Evolutionary conservation across 2,329 filamentous ascomycete species (phyloP), one percentile per base, ranked within the genome.

Genomic region (Coniochaeta prunicola): DNA sequence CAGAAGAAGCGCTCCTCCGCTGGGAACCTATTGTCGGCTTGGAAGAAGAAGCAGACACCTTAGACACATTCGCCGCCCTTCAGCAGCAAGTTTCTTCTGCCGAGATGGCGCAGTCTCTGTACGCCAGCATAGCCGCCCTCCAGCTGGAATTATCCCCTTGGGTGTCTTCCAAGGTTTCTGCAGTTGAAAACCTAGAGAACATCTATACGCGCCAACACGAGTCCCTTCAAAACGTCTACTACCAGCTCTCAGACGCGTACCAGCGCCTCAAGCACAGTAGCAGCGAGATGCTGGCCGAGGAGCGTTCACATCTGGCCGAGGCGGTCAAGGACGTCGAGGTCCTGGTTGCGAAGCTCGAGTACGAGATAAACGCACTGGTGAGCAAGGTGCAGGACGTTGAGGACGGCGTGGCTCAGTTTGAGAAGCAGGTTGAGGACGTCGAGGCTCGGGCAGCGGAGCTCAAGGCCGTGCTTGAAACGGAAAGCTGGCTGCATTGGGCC

Each of bases 381-480:
- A 85, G 87, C 54, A 91, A 91, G 66, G 88, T 96, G 10, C 82
- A 90, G 66, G 93, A 97, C 68, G 89, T 96, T 9, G 92, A 96
- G 68, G 89, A 91, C 61, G 90, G 89, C 1, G 85, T 96, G 0
- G 76, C 75, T 12, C 88, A 92, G 61, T 96, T 96, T 71, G 90
- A 92, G 71, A 80, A 83, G 55, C 89, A 92, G 70, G 89, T 94
- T 1, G 77, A 82, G 53, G 87, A 90, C 58, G 81, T 91, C 55
- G 90, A 89, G 76, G 78, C 72, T 42, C 77, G 85, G 40, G 83
- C 88, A 1, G 79, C 83, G 42, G 82, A 85, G 64, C 72, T 92
- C 33, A 83, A 89, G 67, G 68, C 69, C 15, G 82, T 85, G 62
- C 80, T 89, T 8, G 82, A 86, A 71, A 83, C 79, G 60, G 84